Evolutionary conservation across 139 green algal species (phyloP), one percentile per base, ranked within the genome.

Genomic region (Coelastrella sp.): DNA sequence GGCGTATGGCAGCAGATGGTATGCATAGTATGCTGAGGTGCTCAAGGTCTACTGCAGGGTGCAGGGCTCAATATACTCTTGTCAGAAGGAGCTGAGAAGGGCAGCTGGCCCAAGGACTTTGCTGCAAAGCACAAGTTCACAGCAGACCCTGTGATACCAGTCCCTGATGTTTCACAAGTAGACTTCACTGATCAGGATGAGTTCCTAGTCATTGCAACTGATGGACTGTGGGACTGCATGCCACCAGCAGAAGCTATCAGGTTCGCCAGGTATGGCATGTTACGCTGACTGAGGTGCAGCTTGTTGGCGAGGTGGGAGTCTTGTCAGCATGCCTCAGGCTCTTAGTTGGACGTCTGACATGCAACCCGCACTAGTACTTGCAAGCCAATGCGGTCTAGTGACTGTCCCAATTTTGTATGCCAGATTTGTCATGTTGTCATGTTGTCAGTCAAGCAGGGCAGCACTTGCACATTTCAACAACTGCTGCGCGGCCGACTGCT

Each of bases 141-240:
- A 22, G 75, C 91, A 7, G 92, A 95, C 87, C 94, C 94, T 11
- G 92, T 96, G 8, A 89, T 96, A 24, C 89, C 92, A 1, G 92
- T 90, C 24, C 94, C 94, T 22, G 92, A 94, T 60, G 92, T 95
- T 17, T 93, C 90, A 17, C 63, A 91, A 82, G 60, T 92, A 3
- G 78, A 72, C 20, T 82, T 92, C 9, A 14, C 59, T 49, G 25
- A 60, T 8, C 87, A 86, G 10, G 94, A 96, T 80, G 93, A 96
- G 89, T 95, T 96, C 88, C 56, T 96, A 17, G 92, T 96, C 6
- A 86, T 96, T 57, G 92, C 93, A 15, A 93, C 92, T 7, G 94
- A 96, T 82, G 94, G 94, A 24, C 82, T 96, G 74, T 96, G 94
- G 94, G 93, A 96, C 90, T 93, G 93, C 74, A 86, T 95, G 91